Percentiles rank a stretch among this genome's conserved stretches.
phyloP scores from a whole-genome alignment of 2,329 filamentous ascomycete genomes.

The Diaporthe sp. region DNA sequence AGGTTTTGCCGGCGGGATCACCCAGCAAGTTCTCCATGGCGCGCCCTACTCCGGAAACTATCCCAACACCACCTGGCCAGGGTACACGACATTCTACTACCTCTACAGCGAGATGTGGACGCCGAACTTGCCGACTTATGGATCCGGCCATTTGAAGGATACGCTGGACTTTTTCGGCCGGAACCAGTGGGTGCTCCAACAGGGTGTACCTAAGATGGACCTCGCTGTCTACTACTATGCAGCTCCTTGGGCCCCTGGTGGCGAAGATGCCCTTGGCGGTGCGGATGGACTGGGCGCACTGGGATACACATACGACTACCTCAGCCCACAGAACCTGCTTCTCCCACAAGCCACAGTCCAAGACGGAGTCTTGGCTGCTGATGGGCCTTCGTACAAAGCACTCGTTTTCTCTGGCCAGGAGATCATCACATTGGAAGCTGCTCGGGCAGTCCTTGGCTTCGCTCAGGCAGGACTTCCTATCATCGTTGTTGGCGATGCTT shows the following conservation, averaged over 20 bases:
- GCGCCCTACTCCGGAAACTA: constrained; percentile 57
- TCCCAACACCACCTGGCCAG: constrained; percentile 63
- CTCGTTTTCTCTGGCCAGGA: constrained; percentile 55
- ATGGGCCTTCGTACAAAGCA: constrained; percentile 57
- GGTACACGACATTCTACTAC: constrained; percentile 60
- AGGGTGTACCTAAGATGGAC: constrained; percentile 56
- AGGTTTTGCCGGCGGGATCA: constrained; percentile 57
- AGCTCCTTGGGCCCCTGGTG: constrained; percentile 41
- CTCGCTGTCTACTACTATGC: constrained; percentile 54
- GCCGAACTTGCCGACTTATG: constrained; percentile 58
- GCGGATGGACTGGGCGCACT: constrained; percentile 22
- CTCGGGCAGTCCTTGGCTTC: constrained; percentile 51
- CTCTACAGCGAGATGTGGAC: constrained; percentile 57
- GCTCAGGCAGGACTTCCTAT: constrained; percentile 58
- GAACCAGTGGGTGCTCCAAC: constrained; percentile 54
- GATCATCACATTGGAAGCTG: constrained; percentile 53
- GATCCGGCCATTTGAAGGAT: constrained; percentile 51
- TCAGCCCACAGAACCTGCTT: constrained; percentile 59
- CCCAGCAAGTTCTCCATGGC: constrained; percentile 61
- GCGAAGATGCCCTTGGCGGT: constrained; percentile 42
- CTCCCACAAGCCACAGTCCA: constrained; percentile 54
- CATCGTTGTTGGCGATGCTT: constrained; percentile 54
- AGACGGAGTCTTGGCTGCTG: constrained; percentile 54
- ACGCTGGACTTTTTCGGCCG: constrained; percentile 55
- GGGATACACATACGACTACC: constrained; percentile 60